A percentile compares a stretch with the other conserved stretches of the same genome.
Conservation (phyloP, 2,329 filamentous ascomycete genomes). For the Dichotomopilus funicola region DNA sequence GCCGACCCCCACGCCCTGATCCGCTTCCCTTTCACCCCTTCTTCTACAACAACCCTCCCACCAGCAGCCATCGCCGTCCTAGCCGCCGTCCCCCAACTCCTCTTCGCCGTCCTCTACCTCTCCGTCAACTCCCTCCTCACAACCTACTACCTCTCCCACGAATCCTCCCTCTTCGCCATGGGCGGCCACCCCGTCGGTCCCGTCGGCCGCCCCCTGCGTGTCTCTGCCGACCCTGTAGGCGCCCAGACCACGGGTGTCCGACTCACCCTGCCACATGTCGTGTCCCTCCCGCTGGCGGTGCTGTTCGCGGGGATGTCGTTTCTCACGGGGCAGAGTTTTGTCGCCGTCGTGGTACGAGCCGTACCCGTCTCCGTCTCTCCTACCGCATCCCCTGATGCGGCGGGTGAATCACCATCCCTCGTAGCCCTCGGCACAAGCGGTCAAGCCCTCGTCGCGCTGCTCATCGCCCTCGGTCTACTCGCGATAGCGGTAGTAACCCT, state of each 20-base stretch:
- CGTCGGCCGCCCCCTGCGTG: conserved; percentile 33
- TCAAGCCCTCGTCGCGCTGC: conserved; percentile 36
- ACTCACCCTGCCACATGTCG: conserved; percentile 43
- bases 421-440: conserved; percentile 38
- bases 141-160: conserved; percentile 44
- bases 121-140: conserved; percentile 42
- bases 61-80: conserved; percentile 32
- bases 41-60: conserved; percentile 2
- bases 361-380: neutral
- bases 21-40: conserved; percentile 9
- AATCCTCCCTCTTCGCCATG: conserved; percentile 40
- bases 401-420: neutral
- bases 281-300: conserved; percentile 39
- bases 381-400: neutral
- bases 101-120: conserved; percentile 43
- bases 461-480: conserved; percentile 37
- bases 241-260: conserved; percentile 42
- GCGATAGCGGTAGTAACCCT: conserved; percentile 31
- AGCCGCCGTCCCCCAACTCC: conserved; percentile 42
- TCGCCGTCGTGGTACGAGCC: conserved; percentile 29
- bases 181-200: conserved; percentile 13
- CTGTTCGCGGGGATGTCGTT: conserved; percentile 41
- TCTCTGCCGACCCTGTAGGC: conserved; percentile 39
- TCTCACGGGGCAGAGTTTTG: conserved; percentile 40
- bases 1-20: conserved; percentile 31